Percentiles rank a stretch among this genome's conserved stretches.
Evolutionary conservation across 129 eudicot genomes (phyloP).

Genomic region (Gnaphalium uliginosum): DNA sequence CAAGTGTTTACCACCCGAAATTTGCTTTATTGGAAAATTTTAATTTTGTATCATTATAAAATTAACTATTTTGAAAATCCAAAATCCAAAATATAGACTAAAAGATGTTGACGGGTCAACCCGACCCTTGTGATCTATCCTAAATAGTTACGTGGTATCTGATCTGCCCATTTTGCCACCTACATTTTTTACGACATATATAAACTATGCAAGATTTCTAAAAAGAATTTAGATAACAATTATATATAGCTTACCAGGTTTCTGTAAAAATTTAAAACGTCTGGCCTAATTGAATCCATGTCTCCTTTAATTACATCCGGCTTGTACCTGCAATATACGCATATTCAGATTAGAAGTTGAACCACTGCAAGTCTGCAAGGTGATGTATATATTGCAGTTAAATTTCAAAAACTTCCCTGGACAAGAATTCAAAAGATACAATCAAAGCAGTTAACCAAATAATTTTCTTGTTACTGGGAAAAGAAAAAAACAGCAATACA

Average conservation of each 20-base stretch:
- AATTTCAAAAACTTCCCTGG: neutral
- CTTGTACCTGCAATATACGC: slow-evolving; percentile 58
- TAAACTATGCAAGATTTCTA: neutral
- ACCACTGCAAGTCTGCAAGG: neutral
- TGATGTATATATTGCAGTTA: neutral
- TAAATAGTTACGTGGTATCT: neutral
- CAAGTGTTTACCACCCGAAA: neutral
- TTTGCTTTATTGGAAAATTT: neutral
- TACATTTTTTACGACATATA: neutral
- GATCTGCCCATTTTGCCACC: neutral
- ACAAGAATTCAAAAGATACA: neutral
- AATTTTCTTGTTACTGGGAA: neutral
- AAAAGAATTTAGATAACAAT: neutral
- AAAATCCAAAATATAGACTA: neutral
- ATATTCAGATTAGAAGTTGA: neutral
- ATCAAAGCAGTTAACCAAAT: neutral
- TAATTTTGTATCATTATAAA: neutral
- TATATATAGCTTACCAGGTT: slow-evolving; percentile 46
- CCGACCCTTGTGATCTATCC: neutral
- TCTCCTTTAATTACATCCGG: slow-evolving; percentile 92
- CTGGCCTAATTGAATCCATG: slow-evolving; percentile 84
- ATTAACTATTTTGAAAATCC: neutral
- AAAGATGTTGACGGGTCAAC: neutral
- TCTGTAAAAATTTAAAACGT: slow-evolving; percentile 63
- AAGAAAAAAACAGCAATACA: neutral